Evolutionary conservation across 1,284 basidiomycete species (phyloP).

Genomic region (Ceratobasidium papillatum): DNA sequence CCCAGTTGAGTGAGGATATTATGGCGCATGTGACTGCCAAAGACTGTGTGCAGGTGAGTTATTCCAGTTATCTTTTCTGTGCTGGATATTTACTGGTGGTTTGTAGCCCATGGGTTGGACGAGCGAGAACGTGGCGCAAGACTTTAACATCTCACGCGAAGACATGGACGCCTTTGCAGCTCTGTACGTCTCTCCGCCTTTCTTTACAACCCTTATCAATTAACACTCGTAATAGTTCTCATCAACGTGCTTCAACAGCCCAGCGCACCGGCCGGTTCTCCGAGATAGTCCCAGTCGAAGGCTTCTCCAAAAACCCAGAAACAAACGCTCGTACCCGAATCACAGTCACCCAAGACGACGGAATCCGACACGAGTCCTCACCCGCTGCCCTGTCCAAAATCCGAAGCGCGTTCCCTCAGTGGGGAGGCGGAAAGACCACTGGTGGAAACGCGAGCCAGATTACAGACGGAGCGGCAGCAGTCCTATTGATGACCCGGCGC

Average conservation of each 20-base stretch:
- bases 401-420: constrained; percentile 87
- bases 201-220: background rate
- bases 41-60: constrained; percentile 76
- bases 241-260: constrained; percentile 77
- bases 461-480: constrained; percentile 88
- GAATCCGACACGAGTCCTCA: constrained; percentile 79
- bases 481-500: constrained; percentile 84
- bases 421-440: constrained; percentile 80
- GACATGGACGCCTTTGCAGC: constrained; percentile 89
- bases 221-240: constrained; percentile 57
- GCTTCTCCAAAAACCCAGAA: constrained; percentile 47
- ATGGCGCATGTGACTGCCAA: constrained; percentile 61
- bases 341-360: constrained; percentile 76
- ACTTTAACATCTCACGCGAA: constrained; percentile 83
- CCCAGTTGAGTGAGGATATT: constrained; percentile 55
- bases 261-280: constrained; percentile 70
- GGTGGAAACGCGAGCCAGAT: constrained; percentile 90
- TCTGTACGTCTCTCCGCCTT: constrained; percentile 59
- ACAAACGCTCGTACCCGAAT: constrained; percentile 69
- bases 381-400: constrained; percentile 69
- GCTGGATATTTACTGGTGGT: constrained; percentile 42
- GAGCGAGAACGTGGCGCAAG: constrained; percentile 77
- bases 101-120: constrained; percentile 87
- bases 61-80: constrained; percentile 44
- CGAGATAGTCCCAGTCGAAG: constrained; percentile 81